Conservation (phyloP, 1,139 yeast genomes). For the Candida pseudocylindracea region DNA sequence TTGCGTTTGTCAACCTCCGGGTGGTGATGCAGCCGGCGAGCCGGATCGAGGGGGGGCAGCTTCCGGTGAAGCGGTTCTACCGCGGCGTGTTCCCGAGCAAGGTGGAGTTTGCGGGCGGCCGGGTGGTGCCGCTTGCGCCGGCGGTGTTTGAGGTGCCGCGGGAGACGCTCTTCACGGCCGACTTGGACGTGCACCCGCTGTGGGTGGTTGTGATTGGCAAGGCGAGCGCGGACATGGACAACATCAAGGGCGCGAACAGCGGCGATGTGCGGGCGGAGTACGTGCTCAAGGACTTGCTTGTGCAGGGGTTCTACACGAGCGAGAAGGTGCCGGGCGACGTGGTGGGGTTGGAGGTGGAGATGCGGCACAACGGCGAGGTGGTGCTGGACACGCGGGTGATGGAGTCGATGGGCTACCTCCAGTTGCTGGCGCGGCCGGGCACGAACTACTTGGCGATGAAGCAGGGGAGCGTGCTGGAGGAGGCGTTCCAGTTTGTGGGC, state of each 20-base stretch:
- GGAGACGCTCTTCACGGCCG: slow-evolving; percentile 28
- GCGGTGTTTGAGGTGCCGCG: slow-evolving; percentile 15
- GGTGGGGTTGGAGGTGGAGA: slow-evolving; percentile 25
- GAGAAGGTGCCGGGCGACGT: slow-evolving; percentile 15
- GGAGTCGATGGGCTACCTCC: slow-evolving; percentile 60
- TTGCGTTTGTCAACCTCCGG: slow-evolving; percentile 19
- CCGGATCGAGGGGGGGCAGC: slow-evolving; percentile 12
- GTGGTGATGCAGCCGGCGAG: slow-evolving; percentile 52
- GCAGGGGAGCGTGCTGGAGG: slow-evolving; percentile 1
- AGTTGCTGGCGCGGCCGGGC: slow-evolving; percentile 51
- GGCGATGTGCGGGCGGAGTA: slow-evolving; percentile 5
- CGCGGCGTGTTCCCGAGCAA: neutral
- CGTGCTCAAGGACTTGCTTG: slow-evolving; percentile 21
- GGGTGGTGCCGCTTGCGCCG: slow-evolving; percentile 6
- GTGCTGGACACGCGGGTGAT: slow-evolving; percentile 29
- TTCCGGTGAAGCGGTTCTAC: neutral
- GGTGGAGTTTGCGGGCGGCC: neutral
- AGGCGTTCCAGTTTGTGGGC: slow-evolving; percentile 17
- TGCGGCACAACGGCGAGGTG: slow-evolving; percentile 5
- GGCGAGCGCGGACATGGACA: slow-evolving; percentile 15
- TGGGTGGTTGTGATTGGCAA: slow-evolving; percentile 2
- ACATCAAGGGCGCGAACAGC: slow-evolving; percentile 31
- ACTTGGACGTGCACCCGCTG: slow-evolving; percentile 30
- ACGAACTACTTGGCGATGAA: slow-evolving; percentile 27
- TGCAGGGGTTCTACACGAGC: slow-evolving; percentile 55